Percentiles rank a stretch among this genome's conserved stretches.
Conservation (phyloP, 2,329 filamentous ascomycete species). For the Aspergillus oerlinghausenensis region DNA sequence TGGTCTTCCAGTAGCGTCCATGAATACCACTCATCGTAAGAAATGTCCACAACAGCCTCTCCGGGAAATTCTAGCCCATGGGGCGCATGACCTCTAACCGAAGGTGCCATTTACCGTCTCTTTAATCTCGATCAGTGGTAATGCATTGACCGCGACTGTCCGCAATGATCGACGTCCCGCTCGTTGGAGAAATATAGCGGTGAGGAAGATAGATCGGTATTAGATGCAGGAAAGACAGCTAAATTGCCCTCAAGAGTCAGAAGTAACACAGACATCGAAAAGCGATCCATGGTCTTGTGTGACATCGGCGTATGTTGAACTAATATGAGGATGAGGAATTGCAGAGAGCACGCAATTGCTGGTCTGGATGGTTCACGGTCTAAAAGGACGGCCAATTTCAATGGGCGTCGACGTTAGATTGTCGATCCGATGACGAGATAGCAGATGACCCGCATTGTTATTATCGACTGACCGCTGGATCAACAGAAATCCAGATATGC, state of each 20-base stretch:
- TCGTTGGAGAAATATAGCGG: neutral
- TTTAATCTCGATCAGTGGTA: no score
- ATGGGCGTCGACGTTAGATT: neutral
- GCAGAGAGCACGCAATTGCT: constrained; percentile 17
- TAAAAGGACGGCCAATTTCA: neutral
- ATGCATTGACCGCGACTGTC: neutral
- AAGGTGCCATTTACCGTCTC: constrained; percentile 5
- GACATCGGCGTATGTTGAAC: constrained; percentile 1
- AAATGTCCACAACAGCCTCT: constrained; percentile 1
- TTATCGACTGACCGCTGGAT: neutral
- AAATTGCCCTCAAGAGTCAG: neutral
- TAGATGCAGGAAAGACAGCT: neutral
- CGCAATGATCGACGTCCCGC: neutral
- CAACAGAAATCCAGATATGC: neutral
- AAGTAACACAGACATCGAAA: neutral
- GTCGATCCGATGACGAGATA: neutral
- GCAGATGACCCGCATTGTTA: neutral
- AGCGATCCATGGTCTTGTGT: neutral
- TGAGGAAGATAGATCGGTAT: neutral
- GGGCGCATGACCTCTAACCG: neutral
- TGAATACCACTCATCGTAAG: constrained; percentile 11
- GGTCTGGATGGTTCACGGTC: constrained; percentile 14
- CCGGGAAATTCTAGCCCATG: constrained; percentile 2
- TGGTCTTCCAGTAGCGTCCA: constrained; percentile 29
- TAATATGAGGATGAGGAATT: constrained; percentile 2